Evolutionary conservation across 2,329 filamentous ascomycete genomes (phyloP), one percentile per base, ranked within the genome.

Genomic region (Sordariomycetes sp.): DNA sequence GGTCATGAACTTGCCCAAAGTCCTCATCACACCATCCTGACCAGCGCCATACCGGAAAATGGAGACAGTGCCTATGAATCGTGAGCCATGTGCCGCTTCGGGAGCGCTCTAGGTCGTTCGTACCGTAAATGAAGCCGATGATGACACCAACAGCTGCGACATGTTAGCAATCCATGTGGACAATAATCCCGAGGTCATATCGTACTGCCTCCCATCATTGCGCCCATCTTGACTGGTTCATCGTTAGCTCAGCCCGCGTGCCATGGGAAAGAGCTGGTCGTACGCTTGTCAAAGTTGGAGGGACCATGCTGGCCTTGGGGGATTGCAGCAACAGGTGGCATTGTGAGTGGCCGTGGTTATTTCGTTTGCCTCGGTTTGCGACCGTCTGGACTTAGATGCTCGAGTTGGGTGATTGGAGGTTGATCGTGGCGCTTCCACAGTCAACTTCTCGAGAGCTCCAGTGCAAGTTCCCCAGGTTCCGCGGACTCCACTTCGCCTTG

Each of bases 111-210:
- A 17, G 30, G 32, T 46, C 40, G 42, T 34, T 28, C 68, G 33
- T 68, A 93, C 90, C 92, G 49, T 92, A 94, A 51, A 98, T 93
- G 68, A 98, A 96, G 44, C 92, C 92, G 63, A 98, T 95, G 56
- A 94, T 94, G 34, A 85, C 70, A 42, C 92, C 92, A 42, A 98
- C 92, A 61, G 87, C 92, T 96, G 39, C 16, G 33, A 40, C 11
- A 23, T 36, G 34, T 32, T 18, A 14, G 17, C 7, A 11, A 14
- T 5, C 16, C 11, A 14, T 14, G 9, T 19, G 4, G 29, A 17
- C 10, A 15, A 4, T 14, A 10, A 6, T 25, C 21, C 9, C 9
- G 31, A 20, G 31, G 10, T 26, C n/a, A 25, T 33, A 34, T 75
- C 87, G 51, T 83, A 96, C 90, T 93, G 58, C 87, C 86, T 48